These are phyloP conservation scores for Globisporangium paroecandrum DNA, from an alignment of 352 stramenopile species.

Conservation along the genomic window DNA sequence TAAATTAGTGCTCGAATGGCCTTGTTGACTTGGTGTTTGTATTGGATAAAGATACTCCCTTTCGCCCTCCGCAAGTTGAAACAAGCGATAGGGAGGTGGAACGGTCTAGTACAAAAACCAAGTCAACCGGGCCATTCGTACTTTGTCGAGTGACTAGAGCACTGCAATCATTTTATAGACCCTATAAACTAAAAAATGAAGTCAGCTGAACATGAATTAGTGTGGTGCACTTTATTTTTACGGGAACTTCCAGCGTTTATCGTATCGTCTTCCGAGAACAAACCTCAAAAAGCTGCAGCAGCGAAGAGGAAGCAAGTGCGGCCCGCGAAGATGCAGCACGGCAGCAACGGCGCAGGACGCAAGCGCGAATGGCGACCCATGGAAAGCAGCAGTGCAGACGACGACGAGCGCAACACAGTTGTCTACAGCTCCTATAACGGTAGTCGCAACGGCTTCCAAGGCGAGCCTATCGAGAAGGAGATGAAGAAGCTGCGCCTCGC, in stretches of 20 bases:
- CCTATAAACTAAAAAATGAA: too few relatives aligned
- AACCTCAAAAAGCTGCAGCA: constrained; percentile 1
- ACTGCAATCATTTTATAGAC: too few relatives aligned
- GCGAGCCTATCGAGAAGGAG: constrained; percentile 60
- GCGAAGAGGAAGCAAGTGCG: not conserved
- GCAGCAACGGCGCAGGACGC: constrained; percentile 11
- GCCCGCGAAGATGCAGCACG: too few relatives aligned
- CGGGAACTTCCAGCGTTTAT: too few relatives aligned
- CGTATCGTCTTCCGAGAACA: constrained; percentile 2
- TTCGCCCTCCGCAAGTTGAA: too few relatives aligned
- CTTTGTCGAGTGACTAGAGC: too few relatives aligned
- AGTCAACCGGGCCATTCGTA: too few relatives aligned
- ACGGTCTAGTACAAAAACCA: too few relatives aligned
- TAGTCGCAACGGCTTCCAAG: constrained; percentile 7
- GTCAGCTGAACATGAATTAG: not conserved
- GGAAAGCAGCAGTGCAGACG: constrained; percentile 2
- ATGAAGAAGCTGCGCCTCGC: constrained; percentile 74
- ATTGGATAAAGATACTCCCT: too few relatives aligned
- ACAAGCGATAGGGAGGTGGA: too few relatives aligned
- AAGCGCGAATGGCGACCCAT: constrained; percentile 40
- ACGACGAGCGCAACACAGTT: not conserved
- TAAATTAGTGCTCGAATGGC: too few relatives aligned
- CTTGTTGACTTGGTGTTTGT: too few relatives aligned
- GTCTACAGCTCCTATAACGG: not conserved
- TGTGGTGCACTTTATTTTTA: not conserved